Percentiles rank a stretch among this genome's conserved stretches.
phyloP scores from a whole-genome alignment of 1,284 basidiomycete species.

The Rhodotorula sp. region DNA sequence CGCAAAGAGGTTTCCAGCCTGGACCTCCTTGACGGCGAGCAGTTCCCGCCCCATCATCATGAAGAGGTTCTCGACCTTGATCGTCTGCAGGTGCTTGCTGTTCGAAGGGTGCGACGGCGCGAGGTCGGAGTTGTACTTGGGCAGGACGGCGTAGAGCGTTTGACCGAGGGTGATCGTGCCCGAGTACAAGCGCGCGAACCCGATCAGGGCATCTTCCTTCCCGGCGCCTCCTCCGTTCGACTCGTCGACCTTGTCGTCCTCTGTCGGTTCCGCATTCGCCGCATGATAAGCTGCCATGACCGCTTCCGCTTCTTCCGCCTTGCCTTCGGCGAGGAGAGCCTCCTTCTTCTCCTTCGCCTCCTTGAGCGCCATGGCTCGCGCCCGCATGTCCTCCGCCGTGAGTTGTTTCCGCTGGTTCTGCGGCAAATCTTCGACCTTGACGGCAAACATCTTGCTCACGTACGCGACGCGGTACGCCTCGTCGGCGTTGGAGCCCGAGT shows the following conservation, averaged over 20 bases:
- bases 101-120: slow-evolving; percentile 69
- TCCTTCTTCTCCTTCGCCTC: slow-evolving; percentile 45
- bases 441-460: slow-evolving; percentile 98
- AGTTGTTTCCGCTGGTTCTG: slow-evolving; percentile 74
- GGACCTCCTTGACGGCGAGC: slow-evolving; percentile 74
- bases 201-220: slow-evolving; percentile 58
- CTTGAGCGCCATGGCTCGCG: slow-evolving; percentile 52
- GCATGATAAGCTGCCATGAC: slow-evolving; percentile 12
- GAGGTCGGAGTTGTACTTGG: slow-evolving; percentile 77
- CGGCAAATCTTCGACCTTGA: slow-evolving; percentile 74
- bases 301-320: slow-evolving; percentile 3
- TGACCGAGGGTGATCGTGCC: slow-evolving; percentile 72
- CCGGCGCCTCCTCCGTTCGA: not conserved
- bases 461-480: slow-evolving; percentile 73
- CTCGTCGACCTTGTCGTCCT: slow-evolving; percentile 8
- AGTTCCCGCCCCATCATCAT: slow-evolving; percentile 98
- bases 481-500: slow-evolving; percentile 61
- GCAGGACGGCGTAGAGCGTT: slow-evolving; percentile 71
- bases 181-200: slow-evolving; percentile 91
- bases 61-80: slow-evolving; percentile 75
- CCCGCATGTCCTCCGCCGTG: slow-evolving; percentile 84
- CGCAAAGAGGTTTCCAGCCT: slow-evolving; percentile 95
- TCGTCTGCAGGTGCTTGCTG: slow-evolving; percentile 62
- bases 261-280: not conserved
- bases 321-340: slow-evolving; percentile 46